phyloP scores from a whole-genome alignment of 225 moss, liverwort and hornwort species.

The Physcomitrium patens region DNA sequence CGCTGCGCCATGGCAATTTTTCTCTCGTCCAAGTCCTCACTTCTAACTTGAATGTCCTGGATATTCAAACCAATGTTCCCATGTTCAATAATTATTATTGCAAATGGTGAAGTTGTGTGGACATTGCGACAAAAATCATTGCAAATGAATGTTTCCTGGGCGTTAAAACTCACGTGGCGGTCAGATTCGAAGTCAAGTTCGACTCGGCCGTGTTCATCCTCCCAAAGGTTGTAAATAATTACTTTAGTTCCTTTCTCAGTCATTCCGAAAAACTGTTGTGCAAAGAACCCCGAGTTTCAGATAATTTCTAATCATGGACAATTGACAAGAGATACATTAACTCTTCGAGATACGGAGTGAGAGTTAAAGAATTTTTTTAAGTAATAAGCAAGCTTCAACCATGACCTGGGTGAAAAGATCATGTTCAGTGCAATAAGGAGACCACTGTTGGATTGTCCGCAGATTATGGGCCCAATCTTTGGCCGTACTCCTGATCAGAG shows the following conservation, averaged over 20 bases:
- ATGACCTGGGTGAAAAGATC: constrained; percentile 54
- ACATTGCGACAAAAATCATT: neutral
- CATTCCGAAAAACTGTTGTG: constrained; percentile 37
- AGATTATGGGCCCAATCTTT: constrained; percentile 65
- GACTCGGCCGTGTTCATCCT: constrained; percentile 43
- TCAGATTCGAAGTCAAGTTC: constrained; percentile 50
- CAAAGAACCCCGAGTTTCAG: constrained; percentile 7
- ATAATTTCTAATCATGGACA: neutral
- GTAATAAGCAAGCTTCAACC: neutral
- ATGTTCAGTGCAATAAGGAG: constrained; percentile 52
- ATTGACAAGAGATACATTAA: too few species aligned
- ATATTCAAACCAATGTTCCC: constrained; percentile 5
- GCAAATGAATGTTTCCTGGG: neutral
- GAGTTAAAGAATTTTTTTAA: neutral
- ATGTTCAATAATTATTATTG: neutral
- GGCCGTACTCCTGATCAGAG: constrained; percentile 37
- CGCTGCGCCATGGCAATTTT: constrained; percentile 35
- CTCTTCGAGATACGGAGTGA: too few species aligned
- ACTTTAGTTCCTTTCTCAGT: constrained; percentile 41
- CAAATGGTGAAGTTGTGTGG: neutral
- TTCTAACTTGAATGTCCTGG: constrained; percentile 74
- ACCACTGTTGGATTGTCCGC: constrained; percentile 57
- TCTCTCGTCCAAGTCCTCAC: constrained; percentile 33
- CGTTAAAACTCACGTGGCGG: constrained; percentile 30
- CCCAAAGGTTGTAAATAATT: constrained; percentile 50